Evolutionary conservation across 2,329 filamentous ascomycete genomes (phyloP), one percentile per base, ranked within the genome.

Genomic region (Mycosphaerella sp.): DNA sequence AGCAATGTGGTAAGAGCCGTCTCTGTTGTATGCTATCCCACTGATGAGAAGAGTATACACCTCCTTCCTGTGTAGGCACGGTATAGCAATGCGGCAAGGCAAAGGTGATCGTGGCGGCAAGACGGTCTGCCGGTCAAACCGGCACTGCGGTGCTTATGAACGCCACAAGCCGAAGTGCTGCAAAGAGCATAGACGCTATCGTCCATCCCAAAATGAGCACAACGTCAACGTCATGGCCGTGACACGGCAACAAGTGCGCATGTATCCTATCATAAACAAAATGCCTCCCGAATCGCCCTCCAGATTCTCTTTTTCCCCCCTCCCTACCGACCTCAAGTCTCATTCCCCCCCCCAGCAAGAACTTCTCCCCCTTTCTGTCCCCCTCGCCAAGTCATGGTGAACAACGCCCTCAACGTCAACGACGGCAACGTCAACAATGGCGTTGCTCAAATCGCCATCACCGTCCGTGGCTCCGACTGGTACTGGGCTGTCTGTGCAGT

Each of bases 401-500:
- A 79, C 57, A 56, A 75, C 34, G 77, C 76, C 7, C 60, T 79
- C 30, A 58, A 67, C 39, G 62, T 70, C 59, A 79, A 79, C 55
- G 70, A 59, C 55, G 70, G 71, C 53, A 71, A 70, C 12, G 72
- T 73, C 52, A 75, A 74, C 54, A 47, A 41, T 10, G 52, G 44
- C 6, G 64, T 59, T 2, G 75, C 75, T 13, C 72, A 83, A 61
- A 77, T 85, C 36, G 71, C 71, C 56, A 81, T 85, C 60, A 83
- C 80, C 9, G 70, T 66, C 14, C 78, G 68, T 61, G 82, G 80
- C 12, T 83, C 79, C 1, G 74, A 83, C 64, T 82, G 78, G 71
- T 82, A 84, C 62, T 86, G 77, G 68, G 70, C 82, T 6, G 76
- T 84, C 13, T 79, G 74, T 55, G 76, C 80, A 1, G 65, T 81